A percentile compares a stretch with the other conserved stretches of the same genome.
Evolutionary conservation across 169 alveolate genomes (phyloP).

Genomic region (Sarcocystis neurona): DNA sequence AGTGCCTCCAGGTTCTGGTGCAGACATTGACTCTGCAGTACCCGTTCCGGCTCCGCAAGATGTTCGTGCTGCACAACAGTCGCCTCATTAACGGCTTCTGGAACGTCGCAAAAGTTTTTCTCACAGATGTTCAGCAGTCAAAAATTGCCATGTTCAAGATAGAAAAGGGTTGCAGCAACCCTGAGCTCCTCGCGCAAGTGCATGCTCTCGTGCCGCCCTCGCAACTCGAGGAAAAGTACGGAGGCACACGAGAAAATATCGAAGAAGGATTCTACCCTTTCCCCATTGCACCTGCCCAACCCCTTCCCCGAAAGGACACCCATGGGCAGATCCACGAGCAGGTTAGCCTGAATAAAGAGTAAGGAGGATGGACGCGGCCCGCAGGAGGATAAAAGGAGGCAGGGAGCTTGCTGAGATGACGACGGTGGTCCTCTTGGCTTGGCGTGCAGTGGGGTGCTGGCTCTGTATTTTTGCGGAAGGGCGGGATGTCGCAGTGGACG

Average conservation of each 20-base stretch:
- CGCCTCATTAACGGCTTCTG: slow-evolving; percentile 66
- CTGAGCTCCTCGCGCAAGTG: background rate
- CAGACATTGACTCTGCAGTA: slow-evolving; percentile 71
- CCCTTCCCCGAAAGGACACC: slow-evolving; percentile 20
- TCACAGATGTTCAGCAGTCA: slow-evolving; percentile 72
- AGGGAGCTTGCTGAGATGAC: no score
- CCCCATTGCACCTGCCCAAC: slow-evolving; percentile 31
- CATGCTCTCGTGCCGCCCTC: background rate
- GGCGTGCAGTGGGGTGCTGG: no score
- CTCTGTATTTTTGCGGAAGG: no score
- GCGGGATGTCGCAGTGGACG: no score
- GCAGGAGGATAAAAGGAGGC: no score
- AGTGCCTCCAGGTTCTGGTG: slow-evolving; percentile 66
- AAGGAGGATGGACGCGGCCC: no score
- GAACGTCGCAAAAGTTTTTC: slow-evolving; percentile 69
- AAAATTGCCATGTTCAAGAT: slow-evolving; percentile 60
- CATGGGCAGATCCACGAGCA: background rate
- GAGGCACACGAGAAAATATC: background rate
- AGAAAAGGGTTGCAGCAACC: background rate
- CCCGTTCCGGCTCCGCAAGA: slow-evolving; percentile 69
- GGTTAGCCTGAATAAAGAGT: no score
- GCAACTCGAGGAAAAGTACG: slow-evolving; percentile 43
- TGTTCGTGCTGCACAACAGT: slow-evolving; percentile 71
- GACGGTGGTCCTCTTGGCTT: no score
- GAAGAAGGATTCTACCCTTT: slow-evolving; percentile 37